Evolutionary conservation across 768 basidiomycete species (phyloP), one percentile per base, ranked within the genome.

Genomic region (Punctularia strigosozonata): DNA sequence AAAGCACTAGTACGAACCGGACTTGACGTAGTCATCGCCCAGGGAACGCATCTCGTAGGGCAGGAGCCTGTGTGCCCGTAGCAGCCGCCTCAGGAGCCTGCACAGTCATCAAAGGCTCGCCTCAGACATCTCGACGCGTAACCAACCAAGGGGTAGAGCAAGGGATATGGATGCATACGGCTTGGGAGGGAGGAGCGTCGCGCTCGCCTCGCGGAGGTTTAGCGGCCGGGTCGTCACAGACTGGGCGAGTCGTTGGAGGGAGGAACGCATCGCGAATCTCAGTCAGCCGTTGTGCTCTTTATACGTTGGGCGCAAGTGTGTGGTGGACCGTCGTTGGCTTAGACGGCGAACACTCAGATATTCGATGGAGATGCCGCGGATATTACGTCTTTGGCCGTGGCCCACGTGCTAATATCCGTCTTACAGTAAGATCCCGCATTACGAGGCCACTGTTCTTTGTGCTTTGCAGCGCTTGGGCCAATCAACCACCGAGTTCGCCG

Each of bases 21-120:
- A 67, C 62, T 87, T 92, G 40, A 92, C 69, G 53, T 92, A 94
- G 26, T 71, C 69, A 51, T 92, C 88, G 18, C 90, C 91, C 37
- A 94, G 64, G 28, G 74, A 75, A 20, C 87, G 73, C 80, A 94
- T 84, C 43, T 89, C 89, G 4, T 52, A 40, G 3, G 87, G 79
- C 4, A 94, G 65, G 37, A 56, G 55, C 36, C 77, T 71, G 50
- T 97, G 90, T 1, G 79, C 75, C n/a, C 91, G 72, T 26, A 94
- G 62, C 20, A 94, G 63, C 24, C 77, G 66, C 20, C 90, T 77
- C 55, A 83, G 90, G 18, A 94, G 64, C n/a, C 87, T 90, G 47
- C 4, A 30, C 18, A 37, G 7, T 18, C 28, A 37, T 28, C 28
- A 42, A 35, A 33, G 25, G 40, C 36, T 19, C 13, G 36, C 21